Evolutionary conservation across 352 stramenopile genomes (phyloP), one percentile per base, ranked within the genome.

Genomic region (Phytophthora ramorum): DNA sequence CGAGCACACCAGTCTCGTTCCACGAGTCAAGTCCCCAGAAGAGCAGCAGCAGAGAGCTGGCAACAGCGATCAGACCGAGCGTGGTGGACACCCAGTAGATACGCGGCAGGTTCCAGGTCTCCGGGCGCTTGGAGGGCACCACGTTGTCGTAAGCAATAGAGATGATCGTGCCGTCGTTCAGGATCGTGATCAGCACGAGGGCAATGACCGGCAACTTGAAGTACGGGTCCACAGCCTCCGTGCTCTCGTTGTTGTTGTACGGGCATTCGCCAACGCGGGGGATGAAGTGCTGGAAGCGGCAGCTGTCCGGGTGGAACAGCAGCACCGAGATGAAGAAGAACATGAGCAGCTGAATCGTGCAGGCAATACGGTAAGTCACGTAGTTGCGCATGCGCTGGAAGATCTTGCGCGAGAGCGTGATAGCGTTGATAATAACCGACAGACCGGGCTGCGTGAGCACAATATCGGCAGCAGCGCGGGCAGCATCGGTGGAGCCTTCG

Each of bases 321-420:
- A 98, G 75, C 49, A 97, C 89, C 14, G 92, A 92, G 66, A 98
- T 85, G 71, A 97, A 95, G 75, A 98, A 96, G 75, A 98, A 98
- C 53, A 97, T 66, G 19, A 98, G 68, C 28, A 98, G 75, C 62
- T 98, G 91, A 45, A 98, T 81, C 20, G 90, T 98, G 62, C 80
- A 92, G 43, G 93, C 89, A 68, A 98, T 95, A 38, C 93, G 88
- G 77, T 98, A 98, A 45, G 90, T 97, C 69, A 98, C 85, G 76
- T 98, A 98, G 74, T 97, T 98, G 53, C 72, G 82, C 75, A 99
- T 98, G 44, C 96, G 90, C 60, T 93, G 81, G 74, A 99, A 98
- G 63, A 99, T 98, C 56, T 93, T 89, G 50, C 97, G 89, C 12
- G 95, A 91, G 8, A 96, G 70, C 14, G 93, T 81, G 45, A 99